Evolutionary conservation across 1,284 basidiomycete genomes (phyloP).

Genomic region (Ceratobasidium sp.): DNA sequence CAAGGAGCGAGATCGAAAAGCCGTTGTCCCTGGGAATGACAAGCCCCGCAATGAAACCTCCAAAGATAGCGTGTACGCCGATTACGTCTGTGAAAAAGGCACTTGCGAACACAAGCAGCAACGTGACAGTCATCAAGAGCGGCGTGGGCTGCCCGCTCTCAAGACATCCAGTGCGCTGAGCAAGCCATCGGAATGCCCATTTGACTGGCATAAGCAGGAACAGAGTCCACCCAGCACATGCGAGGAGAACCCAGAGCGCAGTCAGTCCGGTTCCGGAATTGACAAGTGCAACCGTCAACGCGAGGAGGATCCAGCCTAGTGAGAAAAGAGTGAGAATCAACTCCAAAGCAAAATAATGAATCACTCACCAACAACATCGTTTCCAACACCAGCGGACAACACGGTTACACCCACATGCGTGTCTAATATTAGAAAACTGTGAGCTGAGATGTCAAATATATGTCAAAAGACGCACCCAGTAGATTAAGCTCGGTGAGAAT

Average conservation of each 20-base stretch:
- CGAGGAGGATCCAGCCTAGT: constrained; percentile 75
- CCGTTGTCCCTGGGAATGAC: constrained; percentile 74
- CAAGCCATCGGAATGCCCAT: constrained; percentile 73
- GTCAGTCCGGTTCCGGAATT: constrained; percentile 80
- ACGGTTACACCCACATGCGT: constrained; percentile 74
- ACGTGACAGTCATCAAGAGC: constrained; percentile 78
- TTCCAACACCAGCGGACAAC: constrained; percentile 76
- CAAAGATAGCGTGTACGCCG: constrained; percentile 61
- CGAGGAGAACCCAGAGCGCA: constrained; percentile 84
- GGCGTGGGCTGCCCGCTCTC: constrained; percentile 78
- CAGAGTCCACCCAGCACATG: constrained; percentile 83
- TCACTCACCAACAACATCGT: constrained; percentile 70
- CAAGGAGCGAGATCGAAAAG: constrained; percentile 67
- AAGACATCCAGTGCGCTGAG: constrained; percentile 79
- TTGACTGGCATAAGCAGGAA: constrained; percentile 80
- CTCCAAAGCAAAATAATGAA: not conserved
- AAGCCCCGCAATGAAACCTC: constrained; percentile 72
- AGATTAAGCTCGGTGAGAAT: constrained; percentile 60
- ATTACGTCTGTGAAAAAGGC: constrained; percentile 84
- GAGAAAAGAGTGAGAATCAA: constrained; percentile 57
- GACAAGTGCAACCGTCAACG: constrained; percentile 89
- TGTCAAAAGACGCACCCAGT: constrained; percentile 51
- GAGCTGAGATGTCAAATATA: constrained; percentile 62
- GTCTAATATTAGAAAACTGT: constrained; percentile 57
- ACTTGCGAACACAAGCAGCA: constrained; percentile 69